These are phyloP conservation scores for Nothophoma quercina DNA, from an alignment of 2,329 filamentous ascomycete species.

Conservation along the genomic window DNA sequence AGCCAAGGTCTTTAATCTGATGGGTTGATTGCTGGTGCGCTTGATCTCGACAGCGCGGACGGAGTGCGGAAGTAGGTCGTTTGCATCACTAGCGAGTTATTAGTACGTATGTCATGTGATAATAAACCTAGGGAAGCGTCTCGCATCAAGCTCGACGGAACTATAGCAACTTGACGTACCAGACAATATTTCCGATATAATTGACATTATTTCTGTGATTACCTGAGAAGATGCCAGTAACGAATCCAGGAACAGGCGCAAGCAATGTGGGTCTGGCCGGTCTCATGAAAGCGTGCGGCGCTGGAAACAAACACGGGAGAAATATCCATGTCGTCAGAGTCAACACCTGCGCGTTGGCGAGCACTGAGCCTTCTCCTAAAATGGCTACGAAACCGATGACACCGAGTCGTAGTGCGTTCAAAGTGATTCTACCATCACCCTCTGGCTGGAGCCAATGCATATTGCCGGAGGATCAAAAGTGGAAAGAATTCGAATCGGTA, in stretches of 20 bases:
- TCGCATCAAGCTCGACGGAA: no score
- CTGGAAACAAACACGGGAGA: conserved; percentile 59
- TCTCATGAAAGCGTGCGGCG: conserved; percentile 59
- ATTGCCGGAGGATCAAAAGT: no score
- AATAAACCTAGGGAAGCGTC: no score
- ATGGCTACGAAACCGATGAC: conserved; percentile 64
- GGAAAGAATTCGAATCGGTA: no score
- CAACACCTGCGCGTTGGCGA: conserved; percentile 59
- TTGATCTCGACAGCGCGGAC: conserved; percentile 52
- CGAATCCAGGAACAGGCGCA: conserved; percentile 55
- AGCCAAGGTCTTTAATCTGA: conserved; percentile 55
- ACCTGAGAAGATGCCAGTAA: conserved; percentile 58
- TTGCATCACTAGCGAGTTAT: conserved; percentile 36
- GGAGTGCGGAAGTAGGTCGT: conserved; percentile 46
- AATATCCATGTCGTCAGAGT: conserved; percentile 59
- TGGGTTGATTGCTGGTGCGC: conserved; percentile 35
- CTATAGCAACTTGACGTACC: no score
- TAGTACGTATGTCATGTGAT: not conserved
- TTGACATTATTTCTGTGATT: conserved; percentile 57
- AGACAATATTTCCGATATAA: conserved; percentile 58
- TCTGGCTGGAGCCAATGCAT: conserved; percentile 49
- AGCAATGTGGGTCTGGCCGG: conserved; percentile 56
- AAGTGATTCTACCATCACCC: conserved; percentile 24
- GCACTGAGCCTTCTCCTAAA: conserved; percentile 59
- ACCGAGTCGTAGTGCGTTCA: conserved; percentile 58